phyloP scores from a whole-genome alignment of 805 yeast genomes.

The Candida anglica region DNA sequence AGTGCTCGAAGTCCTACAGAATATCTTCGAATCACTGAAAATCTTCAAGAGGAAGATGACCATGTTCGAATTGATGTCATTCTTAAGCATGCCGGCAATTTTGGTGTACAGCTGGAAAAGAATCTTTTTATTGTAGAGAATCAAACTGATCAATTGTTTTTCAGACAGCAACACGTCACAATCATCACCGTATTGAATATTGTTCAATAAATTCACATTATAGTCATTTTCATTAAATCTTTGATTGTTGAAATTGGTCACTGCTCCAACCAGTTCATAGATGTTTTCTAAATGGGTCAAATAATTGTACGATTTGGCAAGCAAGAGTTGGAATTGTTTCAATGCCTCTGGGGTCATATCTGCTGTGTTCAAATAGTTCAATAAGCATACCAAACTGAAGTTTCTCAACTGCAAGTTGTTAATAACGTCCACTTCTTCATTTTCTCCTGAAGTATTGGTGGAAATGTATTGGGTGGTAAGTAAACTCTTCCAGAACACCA shows the following conservation, averaged over 20 bases:
- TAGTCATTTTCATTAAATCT: conserved; percentile 26
- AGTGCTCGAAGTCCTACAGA: conserved; percentile 13
- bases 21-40: conserved; percentile 33
- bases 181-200: conserved; percentile 24
- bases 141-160: conserved; percentile 25
- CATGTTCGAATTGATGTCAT: conserved; percentile 39
- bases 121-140: conserved; percentile 34
- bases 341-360: conserved; percentile 36
- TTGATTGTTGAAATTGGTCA: conserved; percentile 27
- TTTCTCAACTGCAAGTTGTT: conserved; percentile 33
- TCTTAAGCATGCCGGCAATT: conserved; percentile 27
- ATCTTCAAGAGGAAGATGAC: conserved; percentile 34
- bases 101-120: conserved; percentile 31
- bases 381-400: conserved; percentile 34
- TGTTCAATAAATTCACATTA: conserved; percentile 25
- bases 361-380: conserved; percentile 35
- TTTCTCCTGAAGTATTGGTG: conserved; percentile 13
- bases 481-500: conserved; percentile 42
- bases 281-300: conserved; percentile 36
- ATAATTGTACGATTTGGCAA: conserved; percentile 38
- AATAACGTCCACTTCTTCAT: conserved; percentile 21
- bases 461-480: conserved; percentile 39
- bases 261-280: conserved; percentile 24
- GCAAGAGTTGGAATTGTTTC: conserved; percentile 37
- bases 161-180: conserved; percentile 19